Evolutionary conservation across 169 alveolate genomes (phyloP), one percentile per base, ranked within the genome.

Genomic region (Cyclospora cayetanensis): DNA sequence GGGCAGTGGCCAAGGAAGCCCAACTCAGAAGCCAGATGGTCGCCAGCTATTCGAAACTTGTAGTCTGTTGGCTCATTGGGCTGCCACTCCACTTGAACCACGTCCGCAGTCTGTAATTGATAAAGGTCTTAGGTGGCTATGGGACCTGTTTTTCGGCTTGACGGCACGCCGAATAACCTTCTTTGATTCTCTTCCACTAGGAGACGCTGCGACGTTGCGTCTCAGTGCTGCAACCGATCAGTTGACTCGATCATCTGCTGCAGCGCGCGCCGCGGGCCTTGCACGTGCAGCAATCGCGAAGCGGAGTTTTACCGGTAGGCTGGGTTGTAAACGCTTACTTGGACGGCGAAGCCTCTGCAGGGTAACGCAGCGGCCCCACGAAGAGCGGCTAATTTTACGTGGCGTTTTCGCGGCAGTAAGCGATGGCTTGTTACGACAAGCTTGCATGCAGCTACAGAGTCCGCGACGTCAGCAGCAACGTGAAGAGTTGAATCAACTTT

Each of bases 391-490:
- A 27, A 70, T 18, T 34, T 37, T 80, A 18, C 89, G 31, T 18
- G 37, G 41, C 12, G 39, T 80, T 20, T 80, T 80, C 50, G 22
- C 74, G n/a, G 89, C 89, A 80, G 89, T 74, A 52, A 80, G 89
- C 50, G 89, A 80, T 35, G 63, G 55, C 11, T 74, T 80, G 50
- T 37, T 80, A 22, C 89, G 89, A 22, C 70, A 39, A 74, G 89
- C 89, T 20, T 80, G 89, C 74, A 31, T 80, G 74, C 89, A 80
- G 39, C 39, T 80, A 42, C 89, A 52, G 52, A 80, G 89, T 29
- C 76, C 89, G 29, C 89, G 89, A 52, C 89, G 89, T 27, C 76
- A 50, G n/a, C 89, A 52, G 72, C 89, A 80, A 63, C 89, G 89
- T 34, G 89, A 80, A 29, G 89, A 80, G 39, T 34, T 80, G 46